Evolutionary conservation across 2,329 filamentous ascomycete genomes (phyloP).

Genomic region (Scedosporium minutisporum): DNA sequence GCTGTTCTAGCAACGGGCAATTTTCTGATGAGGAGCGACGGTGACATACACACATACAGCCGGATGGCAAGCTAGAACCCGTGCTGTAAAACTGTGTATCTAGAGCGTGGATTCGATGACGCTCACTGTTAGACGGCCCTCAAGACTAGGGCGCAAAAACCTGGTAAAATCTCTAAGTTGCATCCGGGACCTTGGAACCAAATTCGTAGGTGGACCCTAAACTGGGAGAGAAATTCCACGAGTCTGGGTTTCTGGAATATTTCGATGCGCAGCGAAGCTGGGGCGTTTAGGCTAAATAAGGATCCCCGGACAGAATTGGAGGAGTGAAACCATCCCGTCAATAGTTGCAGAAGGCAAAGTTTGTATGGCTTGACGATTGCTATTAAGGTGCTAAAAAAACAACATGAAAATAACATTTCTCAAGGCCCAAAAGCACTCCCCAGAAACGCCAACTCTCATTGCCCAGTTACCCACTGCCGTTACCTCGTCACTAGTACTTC

Average conservation of each 20-base stretch:
- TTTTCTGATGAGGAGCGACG: neutral
- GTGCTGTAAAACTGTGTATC: no score
- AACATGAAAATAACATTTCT: no score
- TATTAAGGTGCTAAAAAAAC: neutral
- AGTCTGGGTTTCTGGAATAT: neutral
- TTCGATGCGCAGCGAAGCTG: neutral
- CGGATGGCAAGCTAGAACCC: no score
- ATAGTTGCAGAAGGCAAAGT: neutral
- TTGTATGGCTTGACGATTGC: neutral
- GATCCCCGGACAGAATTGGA: no score
- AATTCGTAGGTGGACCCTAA: neutral
- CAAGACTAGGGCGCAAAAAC: neutral
- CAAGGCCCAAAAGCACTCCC: neutral
- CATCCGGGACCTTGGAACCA: neutral
- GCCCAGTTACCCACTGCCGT: neutral
- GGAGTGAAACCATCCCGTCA: neutral
- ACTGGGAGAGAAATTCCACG: neutral
- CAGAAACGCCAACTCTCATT: slow-evolving; percentile 1
- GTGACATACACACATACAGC: neutral
- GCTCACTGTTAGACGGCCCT: no score
- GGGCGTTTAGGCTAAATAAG: neutral
- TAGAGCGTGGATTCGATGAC: neutral
- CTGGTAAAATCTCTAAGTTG: neutral
- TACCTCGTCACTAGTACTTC: slow-evolving; percentile 1
- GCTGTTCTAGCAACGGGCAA: neutral